Base-by-base conservation (phyloP, 1,139 yeast genomes). In the Sugiyamaella neomexicana region DNA sequence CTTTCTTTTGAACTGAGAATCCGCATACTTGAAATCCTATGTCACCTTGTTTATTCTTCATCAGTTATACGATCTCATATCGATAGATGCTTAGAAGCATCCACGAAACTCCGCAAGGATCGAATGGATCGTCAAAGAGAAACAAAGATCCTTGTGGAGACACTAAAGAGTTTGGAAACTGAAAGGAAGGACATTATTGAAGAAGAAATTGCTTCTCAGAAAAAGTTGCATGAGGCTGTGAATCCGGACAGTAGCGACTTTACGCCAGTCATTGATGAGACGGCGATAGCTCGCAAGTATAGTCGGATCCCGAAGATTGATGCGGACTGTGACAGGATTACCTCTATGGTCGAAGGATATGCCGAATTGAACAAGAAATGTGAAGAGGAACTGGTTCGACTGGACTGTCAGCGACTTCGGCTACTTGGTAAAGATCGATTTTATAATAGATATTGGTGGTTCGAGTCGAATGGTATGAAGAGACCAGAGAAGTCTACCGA, bases 381-480 rank as follows among this genome's bases (percentile, higher is more conserved):
- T n/a, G 72, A 67, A 23, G 61, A 59, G 15, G 68, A 68, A 50
- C 60, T 75, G 25, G 63, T 69, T 2, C 63, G 62, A 15, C 61
- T 70, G 15, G 97, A 91, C 65, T 79, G 87, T 58, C 97, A 90
- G 68, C 74, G 99, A 57, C 79, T 90, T 44, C 81, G 81, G 56
- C 76, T 82, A 49, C 73, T 93, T 29, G 99, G 99, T 4, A 80
- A 83, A 60, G 99, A 93, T 68, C 76, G 96, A 53, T 80, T 81
- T 58, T 89, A 76, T 68, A 95, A 93, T 71, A 77, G 93, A 61
- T 93, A 91, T 69, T 95, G 96, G 95, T 93, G 97, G 97, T 84
- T 91, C 67, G 98, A 93, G 67, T 78, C 80, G 60, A 86, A 86
- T 65, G 98, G 98, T 0, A 75, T 89, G 54, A 89, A 90, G 5